Base-by-base conservation (phyloP, 2,329 filamentous ascomycete species). In the Colletotrichum sp. region DNA sequence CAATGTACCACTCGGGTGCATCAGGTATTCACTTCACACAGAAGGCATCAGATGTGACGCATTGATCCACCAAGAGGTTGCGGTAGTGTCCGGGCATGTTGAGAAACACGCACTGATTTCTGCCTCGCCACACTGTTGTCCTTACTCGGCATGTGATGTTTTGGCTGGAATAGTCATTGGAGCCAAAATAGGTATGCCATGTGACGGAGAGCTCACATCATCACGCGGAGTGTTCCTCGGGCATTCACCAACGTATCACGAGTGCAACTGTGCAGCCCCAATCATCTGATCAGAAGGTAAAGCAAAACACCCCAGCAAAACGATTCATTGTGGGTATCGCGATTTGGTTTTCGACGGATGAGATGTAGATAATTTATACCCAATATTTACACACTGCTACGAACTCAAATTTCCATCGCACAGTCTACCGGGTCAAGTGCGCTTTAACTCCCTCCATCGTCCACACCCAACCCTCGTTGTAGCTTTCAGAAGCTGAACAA, bases 391-490 rank as follows among this genome's bases (percentile, higher is more conserved):
- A n/a, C 3, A 7, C 0, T 48, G 39, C 18, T 7, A 22, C 39
- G 6, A n/a, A 12, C 0, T 22, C 3, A 48, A 48, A 7, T 4
- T 0, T 48, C n/a, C 10, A 4, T 22, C 1, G 10, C 1, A 13
- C 0, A 48, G 18, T n/a, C 39, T 3, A 22, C 5, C 18, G 5
- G 18, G 18, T 5, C 1, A 48, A 3, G 0, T 6, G 1, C 39
- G n/a, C n/a, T n/a, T n/a, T n/a, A n/a, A n/a, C n/a, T n/a, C n/a
- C n/a, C n/a, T 22, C 0, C 9, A 13, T 6, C 36, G 39, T 6
- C 5, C 6, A 48, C 18, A n/a, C 0, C 5, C 18, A n/a, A 44
- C 18, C 39, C 39, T 1, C 18, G 39, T 12, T 0, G 39, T n/a
- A 5, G 5, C 39, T 7, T 48, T 22, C 18, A n/a, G 18, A n/a